Base-by-base conservation (phyloP, 345 rosid species). In the Odontarrhena argentea region DNA sequence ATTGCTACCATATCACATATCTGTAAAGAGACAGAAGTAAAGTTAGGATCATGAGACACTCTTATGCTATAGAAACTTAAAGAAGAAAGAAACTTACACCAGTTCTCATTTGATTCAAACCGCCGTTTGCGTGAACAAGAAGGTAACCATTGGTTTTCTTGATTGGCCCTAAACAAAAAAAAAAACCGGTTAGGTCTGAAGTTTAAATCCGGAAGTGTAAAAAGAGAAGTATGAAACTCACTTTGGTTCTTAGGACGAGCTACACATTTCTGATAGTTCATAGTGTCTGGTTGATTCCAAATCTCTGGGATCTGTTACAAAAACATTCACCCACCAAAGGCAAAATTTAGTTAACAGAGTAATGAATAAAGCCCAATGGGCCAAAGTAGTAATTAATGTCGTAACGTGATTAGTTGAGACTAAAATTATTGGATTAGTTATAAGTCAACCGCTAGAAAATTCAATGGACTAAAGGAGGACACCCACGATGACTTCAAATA, bases 91-190 rank as follows among this genome's bases (percentile, higher is more conserved):
- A 35, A 51, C 63, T 60, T 74, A 87, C 97, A 71, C 97, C 95
- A 42, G 70, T 82, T 79, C 84, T 90, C 97, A 90, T 90, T 61
- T 90, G 97, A 77, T 90, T 90, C 77, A 90, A 58, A 64, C 97
- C 97, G 18, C 97, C 97, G 26, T 91, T 91, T 12, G 97, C 81
- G 69, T 85, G 85, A 37, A 85, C 91, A 47, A 81, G 63, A 71
- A 91, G 48, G 60, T 85, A 85, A 8, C 96, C 92, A 68, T 85
- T 81, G 6, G 84, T 76, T 8, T 26, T 8, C 56, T 56, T 59
- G 13, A n/a, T 42, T 15, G 69, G 68, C 62, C 25, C 78, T 74
- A 47, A 46, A 67, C 24, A 15, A 24, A 24, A 55, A 18, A 18
- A 2, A 41, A 44, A 32, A 45, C 1, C 13, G 7, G 13, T 49